Conservation (phyloP, 2,329 filamentous ascomycete genomes). For the Plectosphaerella cucumerina region DNA sequence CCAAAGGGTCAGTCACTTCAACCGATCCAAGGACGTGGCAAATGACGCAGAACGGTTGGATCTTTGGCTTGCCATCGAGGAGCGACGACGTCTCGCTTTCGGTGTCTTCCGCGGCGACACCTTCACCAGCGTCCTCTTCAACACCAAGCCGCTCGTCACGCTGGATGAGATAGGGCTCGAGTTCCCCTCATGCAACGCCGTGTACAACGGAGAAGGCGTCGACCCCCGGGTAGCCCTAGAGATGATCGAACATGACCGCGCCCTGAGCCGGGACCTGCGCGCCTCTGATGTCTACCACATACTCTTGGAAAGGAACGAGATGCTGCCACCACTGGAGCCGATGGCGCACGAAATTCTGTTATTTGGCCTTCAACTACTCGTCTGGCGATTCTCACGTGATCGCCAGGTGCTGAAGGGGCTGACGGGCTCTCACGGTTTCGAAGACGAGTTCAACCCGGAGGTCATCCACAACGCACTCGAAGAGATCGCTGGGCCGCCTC, state of each 20-base stretch:
- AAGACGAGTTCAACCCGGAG: neutral
- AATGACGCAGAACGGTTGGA: neutral
- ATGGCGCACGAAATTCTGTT: neutral
- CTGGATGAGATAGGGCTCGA: neutral
- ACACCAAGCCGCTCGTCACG: neutral
- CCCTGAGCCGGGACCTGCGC: neutral
- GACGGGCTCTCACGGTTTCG: neutral
- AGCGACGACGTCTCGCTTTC: neutral
- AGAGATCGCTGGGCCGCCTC: too few species aligned
- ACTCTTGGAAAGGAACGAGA: neutral
- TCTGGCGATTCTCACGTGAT: conserved; percentile 1
- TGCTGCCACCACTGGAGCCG: neutral
- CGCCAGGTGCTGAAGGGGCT: neutral
- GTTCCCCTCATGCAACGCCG: neutral
- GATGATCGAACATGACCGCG: neutral
- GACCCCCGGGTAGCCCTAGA: neutral
- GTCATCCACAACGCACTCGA: too few species aligned
- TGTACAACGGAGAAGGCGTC: neutral
- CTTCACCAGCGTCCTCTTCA: neutral
- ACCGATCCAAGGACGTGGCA: neutral
- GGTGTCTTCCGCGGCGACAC: neutral
- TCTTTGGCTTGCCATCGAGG: neutral
- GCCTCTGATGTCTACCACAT: conserved; percentile 1
- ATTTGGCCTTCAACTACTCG: neutral
- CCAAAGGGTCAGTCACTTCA: neutral